Conservation (phyloP, 2,329 filamentous ascomycete species). For the Fusarium humuli region DNA sequence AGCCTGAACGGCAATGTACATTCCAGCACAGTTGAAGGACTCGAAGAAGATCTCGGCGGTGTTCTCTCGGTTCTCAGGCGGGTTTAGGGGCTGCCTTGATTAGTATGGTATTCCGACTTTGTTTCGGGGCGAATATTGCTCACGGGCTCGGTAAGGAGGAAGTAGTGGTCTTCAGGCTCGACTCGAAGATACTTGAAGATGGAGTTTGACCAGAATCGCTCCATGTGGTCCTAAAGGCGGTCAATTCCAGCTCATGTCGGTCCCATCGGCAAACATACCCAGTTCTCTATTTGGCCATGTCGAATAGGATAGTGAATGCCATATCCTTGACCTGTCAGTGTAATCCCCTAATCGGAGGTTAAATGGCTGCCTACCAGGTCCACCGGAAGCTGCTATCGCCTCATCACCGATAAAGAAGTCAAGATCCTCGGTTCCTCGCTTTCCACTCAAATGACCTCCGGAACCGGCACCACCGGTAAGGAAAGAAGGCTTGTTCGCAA, state of each 20-base stretch:
- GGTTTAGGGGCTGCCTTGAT: slow-evolving; percentile 82
- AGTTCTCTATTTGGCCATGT: slow-evolving; percentile 98
- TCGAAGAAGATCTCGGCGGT: slow-evolving; percentile 99
- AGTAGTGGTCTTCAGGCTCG: slow-evolving; percentile 98
- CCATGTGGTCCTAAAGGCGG: slow-evolving; percentile 87
- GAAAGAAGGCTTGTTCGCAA: slow-evolving; percentile 95
- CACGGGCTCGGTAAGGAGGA: slow-evolving; percentile 96
- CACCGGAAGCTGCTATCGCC: slow-evolving; percentile 83
- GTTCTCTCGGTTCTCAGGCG: slow-evolving; percentile 98
- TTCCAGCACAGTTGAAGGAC: slow-evolving; percentile 98
- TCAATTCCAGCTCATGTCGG: slow-evolving; percentile 42
- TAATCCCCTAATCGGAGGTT: slow-evolving; percentile 4
- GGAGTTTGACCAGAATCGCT: slow-evolving; percentile 99
- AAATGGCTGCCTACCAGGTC: slow-evolving; percentile 72
- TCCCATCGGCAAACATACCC: slow-evolving; percentile 69
- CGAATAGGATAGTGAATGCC: slow-evolving; percentile 97
- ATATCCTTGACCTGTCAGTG: slow-evolving; percentile 72
- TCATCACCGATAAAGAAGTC: slow-evolving; percentile 99
- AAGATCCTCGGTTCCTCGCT: slow-evolving; percentile 96
- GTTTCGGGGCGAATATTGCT: slow-evolving; percentile 47
- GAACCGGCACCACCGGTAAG: slow-evolving; percentile 90
- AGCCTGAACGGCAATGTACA: slow-evolving; percentile 98
- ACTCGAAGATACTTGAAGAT: slow-evolving; percentile 99
- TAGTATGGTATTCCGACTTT: slow-evolving; percentile 23
- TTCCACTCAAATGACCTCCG: slow-evolving; percentile 83